Evolutionary conservation across 371 early-diverging fungal species (phyloP).

Genomic region (Rhizomucor pusillus): DNA sequence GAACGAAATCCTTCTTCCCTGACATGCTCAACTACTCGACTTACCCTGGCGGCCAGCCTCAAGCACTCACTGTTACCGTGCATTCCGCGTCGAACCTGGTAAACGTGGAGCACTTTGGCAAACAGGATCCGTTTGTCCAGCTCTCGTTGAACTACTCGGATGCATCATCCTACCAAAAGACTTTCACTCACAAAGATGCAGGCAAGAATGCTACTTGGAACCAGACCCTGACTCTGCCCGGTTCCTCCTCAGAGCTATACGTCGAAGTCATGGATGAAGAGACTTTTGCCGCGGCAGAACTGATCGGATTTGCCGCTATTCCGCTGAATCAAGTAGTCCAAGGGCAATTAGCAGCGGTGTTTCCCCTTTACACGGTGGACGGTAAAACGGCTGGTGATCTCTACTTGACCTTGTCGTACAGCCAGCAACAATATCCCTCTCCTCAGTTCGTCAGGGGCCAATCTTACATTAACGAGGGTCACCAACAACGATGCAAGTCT

Average conservation of each 20-base stretch:
- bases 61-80: constrained; percentile 15
- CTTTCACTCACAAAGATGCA: constrained; percentile 53
- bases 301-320: constrained; percentile 62
- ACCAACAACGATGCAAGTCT: constrained; percentile 49
- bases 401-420: constrained; percentile 51
- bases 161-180: constrained; percentile 49
- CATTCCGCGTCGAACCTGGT: constrained; percentile 40
- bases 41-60: not conserved
- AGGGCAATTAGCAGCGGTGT: constrained; percentile 45
- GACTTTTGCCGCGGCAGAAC: constrained; percentile 32
- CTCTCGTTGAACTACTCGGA: constrained; percentile 46
- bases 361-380: constrained; percentile 45
- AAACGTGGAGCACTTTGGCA: constrained; percentile 47
- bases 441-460: constrained; percentile 33
- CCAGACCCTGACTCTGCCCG: constrained; percentile 49
- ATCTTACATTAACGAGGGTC: constrained; percentile 47
- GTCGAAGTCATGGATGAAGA: constrained; percentile 61
- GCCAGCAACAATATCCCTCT: constrained; percentile 9
- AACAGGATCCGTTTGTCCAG: constrained; percentile 60
- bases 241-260: constrained; percentile 45
- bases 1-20: not conserved
- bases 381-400: constrained; percentile 50
- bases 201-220: constrained; percentile 58
- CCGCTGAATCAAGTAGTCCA: constrained; percentile 55
- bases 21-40: not conserved